These are phyloP conservation scores for Panaeolus cyanescens DNA, from an alignment of 768 basidiomycete genomes.

Conservation along the genomic window DNA sequence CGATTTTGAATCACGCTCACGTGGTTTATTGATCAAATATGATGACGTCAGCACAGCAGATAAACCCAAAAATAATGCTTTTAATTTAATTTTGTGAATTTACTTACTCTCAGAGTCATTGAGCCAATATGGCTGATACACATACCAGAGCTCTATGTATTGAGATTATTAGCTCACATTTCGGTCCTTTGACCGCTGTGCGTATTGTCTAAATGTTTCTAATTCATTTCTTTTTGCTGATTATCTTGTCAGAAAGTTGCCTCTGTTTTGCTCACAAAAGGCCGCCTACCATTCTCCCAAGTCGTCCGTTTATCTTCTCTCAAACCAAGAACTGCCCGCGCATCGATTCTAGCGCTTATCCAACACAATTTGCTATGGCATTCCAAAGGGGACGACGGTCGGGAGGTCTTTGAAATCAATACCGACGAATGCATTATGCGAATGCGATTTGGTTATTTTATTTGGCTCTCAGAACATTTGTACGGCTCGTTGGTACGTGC, in stretches of 20 bases:
- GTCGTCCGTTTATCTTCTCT: conserved; percentile 70
- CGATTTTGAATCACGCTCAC: conserved; percentile 18
- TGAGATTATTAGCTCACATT: conserved; percentile 65
- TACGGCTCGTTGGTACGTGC: conserved; percentile 72
- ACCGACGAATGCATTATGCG: conserved; percentile 81
- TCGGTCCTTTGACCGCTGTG: conserved; percentile 68
- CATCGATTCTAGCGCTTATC: conserved; percentile 73
- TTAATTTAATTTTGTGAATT: neutral
- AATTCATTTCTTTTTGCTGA: neutral
- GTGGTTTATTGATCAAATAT: conserved; percentile 11
- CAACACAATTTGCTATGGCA: conserved; percentile 96
- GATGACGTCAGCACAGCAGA: neutral
- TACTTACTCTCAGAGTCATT: neutral
- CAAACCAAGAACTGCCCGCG: conserved; percentile 67
- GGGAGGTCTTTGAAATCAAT: conserved; percentile 81
- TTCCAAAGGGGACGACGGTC: conserved; percentile 67
- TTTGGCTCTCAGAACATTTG: conserved; percentile 69
- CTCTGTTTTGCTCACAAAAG: conserved; percentile 72
- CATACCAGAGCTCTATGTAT: conserved; percentile 62
- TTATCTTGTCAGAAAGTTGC: conserved; percentile 60
- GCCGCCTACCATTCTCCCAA: conserved; percentile 74
- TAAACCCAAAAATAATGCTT: conserved; percentile 1
- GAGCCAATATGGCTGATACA: conserved; percentile 62
- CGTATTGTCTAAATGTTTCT: conserved; percentile 20
- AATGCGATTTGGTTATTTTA: conserved; percentile 80